phyloP scores from a whole-genome alignment of 257 asterid genomes.

The Petunia secreta region DNA sequence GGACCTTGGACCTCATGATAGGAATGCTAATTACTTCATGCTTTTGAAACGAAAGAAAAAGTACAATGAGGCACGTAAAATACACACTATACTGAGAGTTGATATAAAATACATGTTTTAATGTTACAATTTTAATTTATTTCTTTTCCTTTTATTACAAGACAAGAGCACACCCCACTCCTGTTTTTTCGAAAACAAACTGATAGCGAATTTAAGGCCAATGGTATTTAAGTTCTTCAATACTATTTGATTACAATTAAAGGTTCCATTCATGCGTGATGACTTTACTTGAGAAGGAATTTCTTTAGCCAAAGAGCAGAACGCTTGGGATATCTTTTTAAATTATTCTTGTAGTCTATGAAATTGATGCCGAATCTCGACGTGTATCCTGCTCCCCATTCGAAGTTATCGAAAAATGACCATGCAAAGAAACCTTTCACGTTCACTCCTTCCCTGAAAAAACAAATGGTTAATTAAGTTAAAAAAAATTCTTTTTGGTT shows the following conservation, averaged over 20 bases:
- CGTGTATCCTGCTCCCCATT: constrained; percentile 25
- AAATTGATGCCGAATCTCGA: constrained; percentile 24
- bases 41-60: no score
- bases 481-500: no score
- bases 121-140: not conserved
- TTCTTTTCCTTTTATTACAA: not conserved
- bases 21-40: no score
- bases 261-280: not conserved
- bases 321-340: constrained; percentile 20
- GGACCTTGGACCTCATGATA: no score
- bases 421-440: constrained; percentile 30
- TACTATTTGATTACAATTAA: not conserved
- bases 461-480: not conserved
- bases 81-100: no score
- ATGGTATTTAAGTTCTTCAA: not conserved
- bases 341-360: constrained; percentile 25
- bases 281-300: constrained; percentile 21
- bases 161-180: no score
- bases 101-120: not conserved
- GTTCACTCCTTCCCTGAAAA: constrained; percentile 21
- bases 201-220: not conserved
- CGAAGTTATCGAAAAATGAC: constrained; percentile 27
- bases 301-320: constrained; percentile 30
- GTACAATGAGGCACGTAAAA: no score
- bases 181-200: not conserved